Conservation (phyloP, 169 alveolate species). For the Plasmodium yoelii region DNA sequence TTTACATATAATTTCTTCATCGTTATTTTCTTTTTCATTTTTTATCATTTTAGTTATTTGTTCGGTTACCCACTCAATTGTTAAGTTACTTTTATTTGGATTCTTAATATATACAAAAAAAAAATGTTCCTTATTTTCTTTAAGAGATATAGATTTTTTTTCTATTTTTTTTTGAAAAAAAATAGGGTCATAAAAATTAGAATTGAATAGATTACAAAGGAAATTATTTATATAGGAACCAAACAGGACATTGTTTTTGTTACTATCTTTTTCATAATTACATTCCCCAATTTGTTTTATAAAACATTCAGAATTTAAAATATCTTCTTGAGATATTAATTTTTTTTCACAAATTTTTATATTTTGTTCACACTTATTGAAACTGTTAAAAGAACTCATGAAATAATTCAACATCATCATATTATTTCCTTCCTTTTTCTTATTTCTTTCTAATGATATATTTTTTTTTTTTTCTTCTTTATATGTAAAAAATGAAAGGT, state of each 20-base stretch:
- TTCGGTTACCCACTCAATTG: slow-evolving; percentile 48
- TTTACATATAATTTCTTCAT: background rate
- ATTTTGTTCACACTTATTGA: background rate
- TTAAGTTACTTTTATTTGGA: slow-evolving; percentile 2
- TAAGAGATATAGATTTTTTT: slow-evolving; percentile 24
- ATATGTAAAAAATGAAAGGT: slow-evolving; percentile 30
- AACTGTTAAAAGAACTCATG: background rate
- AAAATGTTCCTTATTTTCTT: slow-evolving; percentile 42
- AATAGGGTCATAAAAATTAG: slow-evolving; percentile 1
- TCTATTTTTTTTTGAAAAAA: slow-evolving; percentile 11
- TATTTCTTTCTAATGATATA: background rate
- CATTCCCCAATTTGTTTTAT: slow-evolving; percentile 42
- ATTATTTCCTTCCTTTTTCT: background rate
- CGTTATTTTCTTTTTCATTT: background rate
- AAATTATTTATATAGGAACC: background rate
- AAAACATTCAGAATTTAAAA: slow-evolving; percentile 43
- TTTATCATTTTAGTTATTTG: background rate
- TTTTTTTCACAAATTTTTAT: background rate
- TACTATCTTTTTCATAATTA: background rate
- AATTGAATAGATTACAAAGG: slow-evolving; percentile 10
- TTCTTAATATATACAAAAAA: slow-evolving; percentile 51
- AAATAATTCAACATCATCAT: background rate
- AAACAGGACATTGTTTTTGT: background rate
- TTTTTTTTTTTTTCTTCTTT: slow-evolving; percentile 4
- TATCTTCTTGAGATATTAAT: slow-evolving; percentile 17